Evolutionary conservation across 345 rosid genomes (phyloP).

Genomic region (Lepidium didymum): DNA sequence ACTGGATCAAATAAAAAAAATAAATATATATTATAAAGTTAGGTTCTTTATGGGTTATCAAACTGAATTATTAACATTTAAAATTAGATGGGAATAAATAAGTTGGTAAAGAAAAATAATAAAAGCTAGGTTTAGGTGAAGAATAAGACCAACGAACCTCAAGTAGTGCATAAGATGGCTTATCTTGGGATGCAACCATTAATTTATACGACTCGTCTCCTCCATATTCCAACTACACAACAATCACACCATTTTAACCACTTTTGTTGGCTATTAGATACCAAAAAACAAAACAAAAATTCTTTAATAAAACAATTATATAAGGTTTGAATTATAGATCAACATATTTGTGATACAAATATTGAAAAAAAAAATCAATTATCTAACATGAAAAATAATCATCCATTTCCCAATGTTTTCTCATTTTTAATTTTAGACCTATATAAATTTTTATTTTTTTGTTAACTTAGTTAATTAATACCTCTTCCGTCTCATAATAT

Average conservation of each 20-base stretch:
- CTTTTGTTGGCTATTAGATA: neutral
- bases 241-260: neutral
- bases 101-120: neutral
- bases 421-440: neutral
- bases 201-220: conserved; percentile 60
- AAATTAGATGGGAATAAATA: neutral
- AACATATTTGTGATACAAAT: no score
- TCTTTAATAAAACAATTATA: neutral
- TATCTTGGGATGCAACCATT: conserved; percentile 37
- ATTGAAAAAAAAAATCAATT: no score
- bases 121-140: neutral
- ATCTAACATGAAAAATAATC: no score
- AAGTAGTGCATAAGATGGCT: conserved; percentile 42
- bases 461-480: neutral
- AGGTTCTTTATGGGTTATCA: neutral
- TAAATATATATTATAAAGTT: neutral
- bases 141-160: conserved; percentile 37
- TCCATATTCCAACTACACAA: conserved; percentile 56
- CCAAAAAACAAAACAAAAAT: neutral
- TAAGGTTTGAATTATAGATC: no score
- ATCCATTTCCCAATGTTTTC: neutral
- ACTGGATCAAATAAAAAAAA: neutral
- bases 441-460: neutral
- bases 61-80: neutral
- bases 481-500: no score